Evolutionary conservation across 164 flowering plant species (phyloP).

Genomic region (Aristolochia fimbriata): DNA sequence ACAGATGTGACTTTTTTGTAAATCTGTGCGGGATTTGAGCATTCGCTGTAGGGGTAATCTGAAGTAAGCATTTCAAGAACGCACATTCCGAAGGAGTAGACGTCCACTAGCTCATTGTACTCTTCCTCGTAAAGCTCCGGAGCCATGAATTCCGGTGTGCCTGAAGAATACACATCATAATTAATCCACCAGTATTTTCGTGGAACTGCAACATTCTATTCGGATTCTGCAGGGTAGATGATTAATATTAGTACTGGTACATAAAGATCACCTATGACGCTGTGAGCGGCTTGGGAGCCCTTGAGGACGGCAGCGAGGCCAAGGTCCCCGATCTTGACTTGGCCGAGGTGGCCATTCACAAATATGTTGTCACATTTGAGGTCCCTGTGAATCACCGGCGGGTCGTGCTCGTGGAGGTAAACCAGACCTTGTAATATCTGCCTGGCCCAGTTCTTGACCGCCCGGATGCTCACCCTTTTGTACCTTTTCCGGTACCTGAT

Average conservation of each 20-base stretch:
- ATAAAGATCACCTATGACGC: constrained; percentile 60
- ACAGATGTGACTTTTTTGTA: constrained; percentile 95
- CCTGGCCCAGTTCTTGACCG: constrained; percentile 79
- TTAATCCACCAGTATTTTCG: not conserved
- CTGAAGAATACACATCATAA: constrained; percentile 20
- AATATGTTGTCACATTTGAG: constrained; percentile 95
- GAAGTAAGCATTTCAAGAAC: constrained; percentile 81
- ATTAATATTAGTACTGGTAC: no score
- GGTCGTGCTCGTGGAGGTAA: constrained; percentile 69
- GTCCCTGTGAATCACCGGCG: constrained; percentile 91
- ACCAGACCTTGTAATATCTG: constrained; percentile 78
- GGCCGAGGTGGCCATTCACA: constrained; percentile 88
- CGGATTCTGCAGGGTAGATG: no score
- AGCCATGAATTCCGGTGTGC: constrained; percentile 98
- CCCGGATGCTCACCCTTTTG: constrained; percentile 50
- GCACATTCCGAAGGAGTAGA: constrained; percentile 96
- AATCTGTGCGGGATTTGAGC: constrained; percentile 83
- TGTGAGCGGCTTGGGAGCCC: constrained; percentile 63
- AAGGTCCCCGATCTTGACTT: constrained; percentile 90
- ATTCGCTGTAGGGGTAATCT: constrained; percentile 82
- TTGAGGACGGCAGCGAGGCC: constrained; percentile 82
- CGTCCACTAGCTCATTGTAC: constrained; percentile 77
- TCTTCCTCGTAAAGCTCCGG: constrained; percentile 89
- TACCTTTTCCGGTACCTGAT: constrained; percentile 63
- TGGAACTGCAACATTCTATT: no score